Evolutionary conservation across 345 rosid species (phyloP).

Genomic region (Dimocarpus longan): DNA sequence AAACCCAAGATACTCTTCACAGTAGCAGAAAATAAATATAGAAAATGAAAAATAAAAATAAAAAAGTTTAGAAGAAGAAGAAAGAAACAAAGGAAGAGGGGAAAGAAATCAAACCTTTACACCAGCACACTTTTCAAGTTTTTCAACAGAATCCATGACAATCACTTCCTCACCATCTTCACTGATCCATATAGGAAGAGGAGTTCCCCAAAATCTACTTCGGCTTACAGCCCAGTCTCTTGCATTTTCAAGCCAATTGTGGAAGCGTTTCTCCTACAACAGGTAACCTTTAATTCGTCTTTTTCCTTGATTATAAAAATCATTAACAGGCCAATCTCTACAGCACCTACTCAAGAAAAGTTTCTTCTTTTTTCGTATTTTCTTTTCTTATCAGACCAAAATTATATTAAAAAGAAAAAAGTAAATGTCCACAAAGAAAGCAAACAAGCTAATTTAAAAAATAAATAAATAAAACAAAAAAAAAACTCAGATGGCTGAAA

Average conservation of each 20-base stretch:
- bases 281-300: constrained; percentile 11
- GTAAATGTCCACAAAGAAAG: background rate
- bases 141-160: constrained; percentile 81
- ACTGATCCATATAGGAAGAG: constrained; percentile 93
- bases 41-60: no score
- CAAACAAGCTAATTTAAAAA: no score
- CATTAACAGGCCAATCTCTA: background rate
- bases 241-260: constrained; percentile 99
- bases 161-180: constrained; percentile 79
- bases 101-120: constrained; percentile 55
- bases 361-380: background rate
- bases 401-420: background rate
- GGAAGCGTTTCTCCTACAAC: constrained; percentile 89
- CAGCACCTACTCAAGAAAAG: background rate
- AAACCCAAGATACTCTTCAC: background rate
- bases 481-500: background rate
- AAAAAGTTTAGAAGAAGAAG: background rate
- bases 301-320: background rate
- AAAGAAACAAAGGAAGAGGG: background rate
- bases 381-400: background rate
- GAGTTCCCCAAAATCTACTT: constrained; percentile 99
- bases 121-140: constrained; percentile 93
- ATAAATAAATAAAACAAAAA: no score
- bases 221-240: constrained; percentile 99
- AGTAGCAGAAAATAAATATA: background rate